Base-by-base conservation (phyloP, 495 filamentous ascomycete genomes). In the Neurospora terricola region DNA sequence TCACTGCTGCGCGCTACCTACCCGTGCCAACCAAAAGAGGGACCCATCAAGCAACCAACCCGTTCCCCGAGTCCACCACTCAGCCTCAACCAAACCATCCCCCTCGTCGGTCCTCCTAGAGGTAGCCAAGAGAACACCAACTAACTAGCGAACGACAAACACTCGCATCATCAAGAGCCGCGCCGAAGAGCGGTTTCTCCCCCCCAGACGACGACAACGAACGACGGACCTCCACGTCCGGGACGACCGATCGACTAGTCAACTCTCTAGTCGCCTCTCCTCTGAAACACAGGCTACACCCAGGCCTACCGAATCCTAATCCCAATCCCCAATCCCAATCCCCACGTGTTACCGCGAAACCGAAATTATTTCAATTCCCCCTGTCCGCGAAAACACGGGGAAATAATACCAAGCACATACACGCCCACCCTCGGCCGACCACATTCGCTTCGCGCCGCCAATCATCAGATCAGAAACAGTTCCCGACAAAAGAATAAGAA, bases 381-480 rank as follows among this genome's bases (percentile, higher is more conserved):
- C 54, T 66, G 54, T 66, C 54, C 23, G 14, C 54, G 6, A 66
- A 34, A 66, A 66, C 54, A 66, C 54, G 54, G 54, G 27, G 54
- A 66, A 66, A 66, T 34, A 66, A 66, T 66, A 66, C 14, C 54
- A 66, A 34, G 34, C 42, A 14, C 23, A 34, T 16, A 66, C 27
- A 66, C 54, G 54, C 54, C 54, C 54, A 66, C 27, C 27, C 54
- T 66, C 14, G 54, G 54, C 54, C 54, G 27, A 62, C 54, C 54
- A 66, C 69, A 40, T 70, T 70, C 68, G 21, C 21, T 70, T 72
- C 40, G 37, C n/a, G 71, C 48, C 71, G 71, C 39, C 30, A 12
- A 27, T 23, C 38, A 45, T 70, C 36, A 37, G 9, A 21, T 40
- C 70, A 72, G 30, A 18, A 72, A n/a, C 36, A 70, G 4, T 23